These are phyloP conservation scores for Macaranga tanarius DNA, from an alignment of 441 rosid genomes.

Conservation along the genomic window DNA sequence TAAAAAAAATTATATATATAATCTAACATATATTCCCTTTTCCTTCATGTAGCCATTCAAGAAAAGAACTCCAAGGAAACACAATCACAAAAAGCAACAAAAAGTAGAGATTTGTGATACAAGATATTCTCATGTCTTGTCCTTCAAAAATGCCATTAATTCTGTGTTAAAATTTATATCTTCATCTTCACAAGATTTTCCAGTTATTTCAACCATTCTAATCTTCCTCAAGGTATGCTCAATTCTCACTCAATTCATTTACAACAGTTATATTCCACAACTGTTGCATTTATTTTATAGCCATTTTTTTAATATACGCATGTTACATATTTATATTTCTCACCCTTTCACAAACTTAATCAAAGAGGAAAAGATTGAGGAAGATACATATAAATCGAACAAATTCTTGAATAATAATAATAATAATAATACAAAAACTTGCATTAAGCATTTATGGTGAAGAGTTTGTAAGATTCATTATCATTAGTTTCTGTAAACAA, in stretches of 20 bases:
- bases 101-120: slow-evolving; percentile 1
- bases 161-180: not conserved
- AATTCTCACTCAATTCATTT: not conserved
- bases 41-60: slow-evolving; percentile 24
- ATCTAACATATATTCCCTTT: slow-evolving; percentile 19
- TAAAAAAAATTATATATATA: not conserved
- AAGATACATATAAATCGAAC: not conserved
- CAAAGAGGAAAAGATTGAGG: not conserved
- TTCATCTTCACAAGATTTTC: slow-evolving; percentile 22
- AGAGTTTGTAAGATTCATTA: not conserved
- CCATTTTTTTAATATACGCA: too few relatives aligned
- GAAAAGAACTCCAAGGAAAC: slow-evolving; percentile 34
- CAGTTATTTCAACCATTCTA: slow-evolving; percentile 7
- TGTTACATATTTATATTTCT: not conserved
- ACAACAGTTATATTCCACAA: not conserved
- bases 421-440: not conserved
- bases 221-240: slow-evolving; percentile 22
- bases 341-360: not conserved
- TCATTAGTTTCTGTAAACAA: slow-evolving; percentile 5
- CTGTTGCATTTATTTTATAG: not conserved
- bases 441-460: not conserved
- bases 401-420: not conserved
- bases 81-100: slow-evolving; percentile 5
- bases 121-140: slow-evolving; percentile 27
- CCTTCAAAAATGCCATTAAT: slow-evolving; percentile 12